Conservation (phyloP, 345 rosid genomes). For the Alliaria petiolata region DNA sequence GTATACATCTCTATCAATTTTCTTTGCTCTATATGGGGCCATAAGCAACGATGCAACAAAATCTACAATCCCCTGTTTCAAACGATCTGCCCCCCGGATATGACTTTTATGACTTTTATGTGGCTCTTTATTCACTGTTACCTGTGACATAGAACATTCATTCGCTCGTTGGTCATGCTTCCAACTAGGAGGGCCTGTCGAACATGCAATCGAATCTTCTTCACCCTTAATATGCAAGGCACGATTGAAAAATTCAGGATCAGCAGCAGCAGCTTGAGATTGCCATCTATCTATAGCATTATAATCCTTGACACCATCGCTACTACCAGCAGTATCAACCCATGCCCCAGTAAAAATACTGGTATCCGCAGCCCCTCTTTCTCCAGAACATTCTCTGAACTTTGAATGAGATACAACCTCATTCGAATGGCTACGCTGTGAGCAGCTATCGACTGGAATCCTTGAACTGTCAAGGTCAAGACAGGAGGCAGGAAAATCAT, state of each 20-base stretch:
- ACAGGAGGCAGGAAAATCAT: constrained; percentile 91
- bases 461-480: constrained; percentile 69
- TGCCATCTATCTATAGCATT: constrained; percentile 99
- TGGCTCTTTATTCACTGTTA: constrained; percentile 66
- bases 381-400: constrained; percentile 87
- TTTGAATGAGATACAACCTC: constrained; percentile 69
- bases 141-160: constrained; percentile 86
- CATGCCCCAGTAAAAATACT: constrained; percentile 88
- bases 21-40: constrained; percentile 95
- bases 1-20: constrained; percentile 92
- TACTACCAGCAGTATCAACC: constrained; percentile 91
- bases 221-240: constrained; percentile 64
- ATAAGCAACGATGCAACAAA: constrained; percentile 96
- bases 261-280: constrained; percentile 99
- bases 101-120: constrained; percentile 44
- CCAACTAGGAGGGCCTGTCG: constrained; percentile 54
- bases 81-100: constrained; percentile 65
- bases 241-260: constrained; percentile 54
- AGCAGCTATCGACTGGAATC: constrained; percentile 71
- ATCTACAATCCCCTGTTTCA: constrained; percentile 93
- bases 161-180: constrained; percentile 61
- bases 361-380: constrained; percentile 80
- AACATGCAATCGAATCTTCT: constrained; percentile 77
- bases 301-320: constrained; percentile 76
- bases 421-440: constrained; percentile 90